Percentiles rank a stretch among this genome's conserved stretches.
Evolutionary conservation across 2,329 filamentous ascomycete genomes (phyloP).

Genomic region (Cyanodermella asteris): DNA sequence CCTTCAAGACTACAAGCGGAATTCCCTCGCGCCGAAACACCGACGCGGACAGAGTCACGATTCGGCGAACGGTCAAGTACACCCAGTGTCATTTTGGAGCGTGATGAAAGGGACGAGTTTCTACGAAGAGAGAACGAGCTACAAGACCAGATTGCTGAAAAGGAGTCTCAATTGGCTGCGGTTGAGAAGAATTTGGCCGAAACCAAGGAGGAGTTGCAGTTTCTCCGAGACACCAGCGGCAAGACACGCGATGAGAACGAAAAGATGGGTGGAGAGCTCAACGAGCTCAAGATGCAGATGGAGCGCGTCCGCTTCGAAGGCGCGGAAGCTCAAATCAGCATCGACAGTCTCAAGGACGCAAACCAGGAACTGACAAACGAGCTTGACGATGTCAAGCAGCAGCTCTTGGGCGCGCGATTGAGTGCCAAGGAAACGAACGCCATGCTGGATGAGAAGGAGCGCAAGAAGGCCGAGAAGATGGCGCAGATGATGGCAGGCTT

Average conservation of each 20-base stretch:
- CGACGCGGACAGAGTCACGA: slow-evolving; percentile 38
- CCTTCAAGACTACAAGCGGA: slow-evolving; percentile 35
- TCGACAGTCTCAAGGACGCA: slow-evolving; percentile 91
- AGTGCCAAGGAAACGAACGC: slow-evolving; percentile 82
- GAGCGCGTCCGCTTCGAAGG: slow-evolving; percentile 89
- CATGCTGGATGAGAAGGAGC: slow-evolving; percentile 87
- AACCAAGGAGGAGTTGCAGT: slow-evolving; percentile 64
- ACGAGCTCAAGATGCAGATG: slow-evolving; percentile 88
- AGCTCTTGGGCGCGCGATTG: slow-evolving; percentile 89
- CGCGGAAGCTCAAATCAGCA: slow-evolving; percentile 91
- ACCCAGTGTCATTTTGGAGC: slow-evolving; percentile 71
- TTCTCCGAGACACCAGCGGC: slow-evolving; percentile 66
- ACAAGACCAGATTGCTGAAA: slow-evolving; percentile 88
- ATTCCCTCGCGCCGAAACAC: slow-evolving; percentile 22
- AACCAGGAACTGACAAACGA: slow-evolving; percentile 82
- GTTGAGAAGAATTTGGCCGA: slow-evolving; percentile 64
- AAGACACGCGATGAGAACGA: slow-evolving; percentile 82
- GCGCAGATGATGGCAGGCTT: slow-evolving; percentile 99
- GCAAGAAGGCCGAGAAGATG: slow-evolving; percentile 98
- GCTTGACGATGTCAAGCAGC: slow-evolving; percentile 87
- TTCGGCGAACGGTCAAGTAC: slow-evolving; percentile 69
- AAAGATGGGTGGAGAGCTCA: slow-evolving; percentile 60
- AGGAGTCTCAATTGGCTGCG: slow-evolving; percentile 57
- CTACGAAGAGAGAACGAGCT: slow-evolving; percentile 86
- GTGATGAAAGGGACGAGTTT: slow-evolving; percentile 94